Base-by-base conservation (phyloP, 2,329 filamentous ascomycete species). In the Cercospora janseana region DNA sequence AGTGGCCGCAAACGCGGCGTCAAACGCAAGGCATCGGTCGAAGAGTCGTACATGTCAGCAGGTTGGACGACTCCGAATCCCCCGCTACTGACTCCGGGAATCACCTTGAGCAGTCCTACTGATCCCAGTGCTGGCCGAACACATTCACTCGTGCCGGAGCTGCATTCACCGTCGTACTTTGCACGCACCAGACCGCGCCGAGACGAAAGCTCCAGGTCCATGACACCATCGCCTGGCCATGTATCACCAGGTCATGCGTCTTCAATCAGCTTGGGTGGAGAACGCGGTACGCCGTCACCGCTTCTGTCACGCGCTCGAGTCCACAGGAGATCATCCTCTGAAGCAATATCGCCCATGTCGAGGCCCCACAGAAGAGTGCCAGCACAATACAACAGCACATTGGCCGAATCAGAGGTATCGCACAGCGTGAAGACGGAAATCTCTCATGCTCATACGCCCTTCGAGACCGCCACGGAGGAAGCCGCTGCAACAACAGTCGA, bases 261-360 rank as follows among this genome's bases (percentile, higher is more conserved):
- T 15, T n/a, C 9, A 6, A 23, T n/a, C 20, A 34, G 40, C 4
- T 3, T 15, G 15, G 23, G 10, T 2, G 13, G 32, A n/a, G 34
- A 40, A 8, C 15, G 16, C 18, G 23, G 8, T 10, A 6, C 44
- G 15, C 23, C 24, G 6, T 38, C 32, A 15, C 34, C 44, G 10
- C 20, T 28, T 15, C 12, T 46, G n/a, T 24, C 13, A 7, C 31
- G 21, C 24, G 23, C 31, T 18, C 23, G 40, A 40, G 26, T 6
- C 7, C 55, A 58, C 12, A 52, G 51, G 16, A 37, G 55, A 48
- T 60, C 57, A 6, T 60, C 57, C 7, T 60, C 57, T 4, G 57
- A 60, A 24, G 52, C 52, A 13, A 31, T 58, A 10, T 60, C 57
- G 8, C 57, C 57, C 2, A 50, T 49, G n/a, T 37, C 50, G 6